Evolutionary conservation across 2,329 filamentous ascomycete species (phyloP).

Genomic region (Aspergillus fijiensis): DNA sequence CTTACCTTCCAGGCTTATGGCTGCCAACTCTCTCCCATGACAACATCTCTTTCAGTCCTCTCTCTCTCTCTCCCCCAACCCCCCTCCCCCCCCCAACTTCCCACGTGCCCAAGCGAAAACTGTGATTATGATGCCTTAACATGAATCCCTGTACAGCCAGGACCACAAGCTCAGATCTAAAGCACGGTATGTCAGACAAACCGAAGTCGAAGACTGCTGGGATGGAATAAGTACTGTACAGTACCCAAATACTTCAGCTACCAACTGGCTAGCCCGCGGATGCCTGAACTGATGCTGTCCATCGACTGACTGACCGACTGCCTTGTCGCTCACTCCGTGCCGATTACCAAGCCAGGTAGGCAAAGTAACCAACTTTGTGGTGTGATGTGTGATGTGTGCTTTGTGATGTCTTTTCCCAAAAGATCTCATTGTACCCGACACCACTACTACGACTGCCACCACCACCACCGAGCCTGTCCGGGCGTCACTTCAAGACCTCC

Average conservation of each 20-base stretch:
- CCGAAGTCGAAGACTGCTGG: not conserved
- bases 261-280: constrained; percentile 1
- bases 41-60: not conserved
- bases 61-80: not conserved
- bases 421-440: not conserved
- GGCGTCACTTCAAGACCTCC: not conserved
- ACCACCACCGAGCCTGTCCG: not conserved
- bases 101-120: not conserved
- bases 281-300: not conserved
- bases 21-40: constrained; percentile 2
- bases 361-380: not conserved
- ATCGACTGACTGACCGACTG: not conserved
- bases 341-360: not conserved
- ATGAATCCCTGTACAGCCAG: constrained; percentile 1
- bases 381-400: not conserved
- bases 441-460: not conserved
- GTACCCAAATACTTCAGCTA: not conserved
- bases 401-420: not conserved
- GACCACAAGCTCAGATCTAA: not conserved
- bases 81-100: not conserved
- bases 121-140: constrained; percentile 10
- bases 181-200: not conserved
- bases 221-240: not conserved
- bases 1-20: not conserved
- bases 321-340: not conserved